Base-by-base conservation (phyloP, 768 basidiomycete genomes). In the Trametes gibbosa region DNA sequence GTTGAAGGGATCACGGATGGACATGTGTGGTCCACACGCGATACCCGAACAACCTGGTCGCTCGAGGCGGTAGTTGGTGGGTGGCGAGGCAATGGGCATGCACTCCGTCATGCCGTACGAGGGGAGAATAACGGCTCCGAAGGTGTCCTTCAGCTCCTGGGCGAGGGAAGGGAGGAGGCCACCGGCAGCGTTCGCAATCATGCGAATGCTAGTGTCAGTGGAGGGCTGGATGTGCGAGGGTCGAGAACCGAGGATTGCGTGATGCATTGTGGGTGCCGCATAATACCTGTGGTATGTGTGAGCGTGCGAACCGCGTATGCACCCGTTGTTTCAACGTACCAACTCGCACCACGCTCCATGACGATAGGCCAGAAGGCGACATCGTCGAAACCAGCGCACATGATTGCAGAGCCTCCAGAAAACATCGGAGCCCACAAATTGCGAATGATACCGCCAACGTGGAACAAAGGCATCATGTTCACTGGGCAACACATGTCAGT, bases 51-150 rank as follows among this genome's bases (percentile, higher is more conserved):
- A 78, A 1, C 79, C 79, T 5, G 78, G 77, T 14, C 79, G 74
- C 21, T 79, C 77, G 16, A 81, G 71, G 19, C 70, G 66, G 66
- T 81, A 81, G 55, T 73, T 69, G 24, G 70, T 72, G 0, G 76
- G 74, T 10, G 79, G 79, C 1, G 77, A 72, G 2, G 79, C 77
- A 57, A 81, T 81, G 16, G 79, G 79, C 79, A 81, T 81, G 59
- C 77, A 80, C 70, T 82, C 80, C 19, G 81, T 81, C 81, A 84
- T 84, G 21, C 82, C 84, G 66, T 84, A 84, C 1, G 83, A 83
- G 23, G 83, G 83, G 9, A 84, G 71, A n/a, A 85, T 75, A 9
- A 77, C 76, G 2, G 82, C 81, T 27, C 74, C 75, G 66, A 84
- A 84, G 3, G 76, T 76, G 34, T 74, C 65, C 67, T 78, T 78